Percentiles rank a stretch among this genome's conserved stretches.
Evolutionary conservation across 345 rosid species (phyloP).

Genomic region (Psidium friedrichsthalianum): DNA sequence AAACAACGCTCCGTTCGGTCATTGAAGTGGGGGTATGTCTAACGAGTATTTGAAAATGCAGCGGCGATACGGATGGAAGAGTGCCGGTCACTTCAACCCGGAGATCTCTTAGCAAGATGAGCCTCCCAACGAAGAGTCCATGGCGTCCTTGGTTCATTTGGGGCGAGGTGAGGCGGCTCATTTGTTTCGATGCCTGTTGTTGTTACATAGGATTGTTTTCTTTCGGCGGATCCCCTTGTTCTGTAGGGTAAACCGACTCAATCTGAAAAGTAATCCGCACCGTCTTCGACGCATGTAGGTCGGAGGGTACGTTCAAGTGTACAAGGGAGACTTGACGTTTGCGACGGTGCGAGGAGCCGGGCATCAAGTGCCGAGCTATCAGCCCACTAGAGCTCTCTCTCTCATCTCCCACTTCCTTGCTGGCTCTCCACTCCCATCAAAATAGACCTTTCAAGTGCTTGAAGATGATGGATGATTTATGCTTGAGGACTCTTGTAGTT

Average conservation of each 20-base stretch:
- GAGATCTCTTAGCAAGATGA: slow-evolving; percentile 58
- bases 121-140: slow-evolving; percentile 32
- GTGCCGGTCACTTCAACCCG: slow-evolving; percentile 77
- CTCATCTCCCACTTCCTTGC: slow-evolving; percentile 55
- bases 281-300: slow-evolving; percentile 16
- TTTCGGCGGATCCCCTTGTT: not conserved
- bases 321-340: slow-evolving; percentile 58
- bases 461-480: not conserved
- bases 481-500: not conserved
- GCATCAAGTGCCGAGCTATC: slow-evolving; percentile 89
- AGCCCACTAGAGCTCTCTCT: slow-evolving; percentile 71
- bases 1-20: not conserved
- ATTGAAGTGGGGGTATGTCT: not conserved
- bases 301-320: slow-evolving; percentile 75
- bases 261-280: not conserved
- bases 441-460: slow-evolving; percentile 4
- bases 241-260: not conserved
- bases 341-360: slow-evolving; percentile 89
- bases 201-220: slow-evolving; percentile 9
- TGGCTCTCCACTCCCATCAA: slow-evolving; percentile 50
- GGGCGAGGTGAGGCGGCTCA: slow-evolving; percentile 37
- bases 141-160: slow-evolving; percentile 78
- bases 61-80: slow-evolving; percentile 84
- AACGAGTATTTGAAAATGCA: slow-evolving; percentile 11
- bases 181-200: not conserved